Percentiles rank a stretch among this genome's conserved stretches.
phyloP scores from a whole-genome alignment of 805 yeast genomes.

The Kodamaea restingae region DNA sequence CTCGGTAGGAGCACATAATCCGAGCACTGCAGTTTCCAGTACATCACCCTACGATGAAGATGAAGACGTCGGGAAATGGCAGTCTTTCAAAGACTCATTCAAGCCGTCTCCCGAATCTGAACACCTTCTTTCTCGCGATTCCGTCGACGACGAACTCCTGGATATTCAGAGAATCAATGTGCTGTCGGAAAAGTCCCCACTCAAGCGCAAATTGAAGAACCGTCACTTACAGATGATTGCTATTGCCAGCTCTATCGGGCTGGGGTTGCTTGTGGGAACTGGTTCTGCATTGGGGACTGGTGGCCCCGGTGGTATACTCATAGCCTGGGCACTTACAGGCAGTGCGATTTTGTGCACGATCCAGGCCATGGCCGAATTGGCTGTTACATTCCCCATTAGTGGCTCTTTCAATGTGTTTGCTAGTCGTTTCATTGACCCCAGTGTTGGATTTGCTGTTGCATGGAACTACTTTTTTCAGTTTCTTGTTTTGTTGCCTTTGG shows the following conservation, averaged over 20 bases:
- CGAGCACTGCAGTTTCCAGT: neutral
- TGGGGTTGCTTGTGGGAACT: constrained; percentile 45
- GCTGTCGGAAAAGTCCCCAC: constrained; percentile 39
- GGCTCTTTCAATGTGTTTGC: constrained; percentile 51
- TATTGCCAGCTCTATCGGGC: constrained; percentile 72
- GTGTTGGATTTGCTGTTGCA: constrained; percentile 52
- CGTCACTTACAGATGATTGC: constrained; percentile 64
- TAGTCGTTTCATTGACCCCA: constrained; percentile 51
- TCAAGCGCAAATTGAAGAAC: constrained; percentile 40
- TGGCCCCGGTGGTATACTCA: constrained; percentile 29
- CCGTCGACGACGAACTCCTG: constrained; percentile 22
- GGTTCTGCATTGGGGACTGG: constrained; percentile 39
- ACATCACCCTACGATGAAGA: neutral
- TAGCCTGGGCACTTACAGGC: constrained; percentile 26
- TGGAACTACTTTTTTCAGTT: constrained; percentile 54
- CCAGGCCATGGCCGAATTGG: constrained; percentile 47
- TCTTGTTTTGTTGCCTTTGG: constrained; percentile 55
- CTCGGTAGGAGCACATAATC: neutral
- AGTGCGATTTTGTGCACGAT: constrained; percentile 23
- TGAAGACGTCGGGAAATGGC: constrained; percentile 32
- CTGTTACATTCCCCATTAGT: constrained; percentile 50
- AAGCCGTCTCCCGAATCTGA: constrained; percentile 30
- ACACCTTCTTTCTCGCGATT: constrained; percentile 11
- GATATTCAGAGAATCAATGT: constrained; percentile 36
- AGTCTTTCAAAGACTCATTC: constrained; percentile 47